These are phyloP conservation scores for Hericium alpestre DNA, from an alignment of 768 basidiomycete species.

Conservation along the genomic window DNA sequence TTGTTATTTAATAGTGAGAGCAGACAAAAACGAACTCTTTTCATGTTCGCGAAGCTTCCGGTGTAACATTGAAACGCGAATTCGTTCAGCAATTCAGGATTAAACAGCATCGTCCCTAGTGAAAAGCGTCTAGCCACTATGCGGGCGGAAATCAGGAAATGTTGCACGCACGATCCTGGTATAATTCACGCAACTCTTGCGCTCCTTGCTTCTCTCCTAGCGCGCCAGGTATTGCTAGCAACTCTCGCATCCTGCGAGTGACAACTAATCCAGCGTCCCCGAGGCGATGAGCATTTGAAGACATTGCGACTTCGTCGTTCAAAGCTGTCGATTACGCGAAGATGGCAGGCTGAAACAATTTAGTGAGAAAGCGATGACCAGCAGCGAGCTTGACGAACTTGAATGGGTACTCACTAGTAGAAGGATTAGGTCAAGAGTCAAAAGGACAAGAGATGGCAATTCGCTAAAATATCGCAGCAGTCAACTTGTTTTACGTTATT, in stretches of 20 bases:
- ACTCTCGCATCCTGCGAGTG: background rate
- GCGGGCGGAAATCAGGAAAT: background rate
- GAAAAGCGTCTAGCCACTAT: background rate
- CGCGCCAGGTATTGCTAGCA: background rate
- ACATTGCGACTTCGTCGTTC: too few relatives aligned
- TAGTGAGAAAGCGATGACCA: too few relatives aligned
- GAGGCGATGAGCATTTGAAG: background rate
- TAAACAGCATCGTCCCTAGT: background rate
- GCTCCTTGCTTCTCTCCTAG: background rate
- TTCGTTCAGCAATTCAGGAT: background rate
- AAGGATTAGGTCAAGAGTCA: too few relatives aligned
- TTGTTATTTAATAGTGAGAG: too few relatives aligned
- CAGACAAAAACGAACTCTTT: background rate
- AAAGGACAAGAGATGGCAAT: too few relatives aligned
- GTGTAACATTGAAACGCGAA: background rate
- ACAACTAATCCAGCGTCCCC: background rate
- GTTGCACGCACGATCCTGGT: background rate
- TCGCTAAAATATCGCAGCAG: too few relatives aligned
- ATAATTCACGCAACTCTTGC: conserved; percentile 1
- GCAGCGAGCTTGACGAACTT: too few relatives aligned
- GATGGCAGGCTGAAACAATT: too few relatives aligned
- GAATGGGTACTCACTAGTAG: too few relatives aligned
- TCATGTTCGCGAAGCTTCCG: background rate
- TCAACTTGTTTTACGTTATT: too few relatives aligned
- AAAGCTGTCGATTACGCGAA: too few relatives aligned